Conservation (phyloP, 768 basidiomycete genomes). For the Mrakia gelida region DNA sequence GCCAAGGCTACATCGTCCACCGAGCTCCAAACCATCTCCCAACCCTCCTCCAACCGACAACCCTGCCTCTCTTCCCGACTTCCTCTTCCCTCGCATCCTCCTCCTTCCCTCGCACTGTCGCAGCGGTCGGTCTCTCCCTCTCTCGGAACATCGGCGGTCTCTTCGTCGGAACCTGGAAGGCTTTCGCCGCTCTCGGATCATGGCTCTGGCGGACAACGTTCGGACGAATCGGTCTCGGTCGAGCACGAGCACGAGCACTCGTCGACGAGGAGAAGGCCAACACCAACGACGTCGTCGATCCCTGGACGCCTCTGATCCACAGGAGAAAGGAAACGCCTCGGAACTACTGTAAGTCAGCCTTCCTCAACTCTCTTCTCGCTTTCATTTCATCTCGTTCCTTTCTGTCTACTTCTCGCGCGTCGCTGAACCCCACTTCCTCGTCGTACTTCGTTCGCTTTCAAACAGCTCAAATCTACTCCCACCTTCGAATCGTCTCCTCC, state of each 20-base stretch:
- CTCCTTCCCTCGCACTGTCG: neutral
- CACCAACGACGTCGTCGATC: neutral
- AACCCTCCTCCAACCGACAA: neutral
- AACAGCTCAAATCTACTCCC: slow-evolving; percentile 17
- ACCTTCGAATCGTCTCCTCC: slow-evolving; percentile 19
- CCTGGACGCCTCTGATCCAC: slow-evolving; percentile 14
- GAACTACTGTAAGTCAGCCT: neutral
- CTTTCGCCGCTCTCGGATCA: neutral
- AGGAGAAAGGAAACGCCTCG: neutral
- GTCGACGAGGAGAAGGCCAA: neutral
- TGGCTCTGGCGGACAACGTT: neutral
- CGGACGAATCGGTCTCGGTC: neutral
- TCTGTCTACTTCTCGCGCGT: neutral
- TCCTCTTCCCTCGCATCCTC: neutral
- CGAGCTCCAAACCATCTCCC: slow-evolving; percentile 47
- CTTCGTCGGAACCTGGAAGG: neutral
- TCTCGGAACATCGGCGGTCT: neutral
- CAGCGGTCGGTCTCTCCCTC: neutral
- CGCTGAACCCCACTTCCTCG: neutral
- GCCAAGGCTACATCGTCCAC: slow-evolving; percentile 83
- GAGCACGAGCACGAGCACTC: neutral
- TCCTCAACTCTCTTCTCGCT: no score
- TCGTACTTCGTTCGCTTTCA: neutral
- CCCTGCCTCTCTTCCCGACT: neutral
- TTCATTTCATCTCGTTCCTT: neutral